Evolutionary conservation across 1,284 basidiomycete genomes (phyloP), one percentile per base, ranked within the genome.

Genomic region (Inonotus hispidus): DNA sequence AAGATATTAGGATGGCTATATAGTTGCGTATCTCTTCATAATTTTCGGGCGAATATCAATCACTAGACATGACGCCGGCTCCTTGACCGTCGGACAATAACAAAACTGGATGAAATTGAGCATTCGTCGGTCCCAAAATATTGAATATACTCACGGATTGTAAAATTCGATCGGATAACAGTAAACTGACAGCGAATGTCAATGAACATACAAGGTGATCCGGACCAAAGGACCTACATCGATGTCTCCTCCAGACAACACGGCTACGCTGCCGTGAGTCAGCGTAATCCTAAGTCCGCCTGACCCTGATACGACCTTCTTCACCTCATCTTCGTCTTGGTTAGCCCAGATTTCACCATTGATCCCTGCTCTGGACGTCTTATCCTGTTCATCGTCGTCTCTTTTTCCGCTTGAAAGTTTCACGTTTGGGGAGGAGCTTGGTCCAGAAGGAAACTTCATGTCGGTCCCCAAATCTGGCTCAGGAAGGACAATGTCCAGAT

Each of bases 401-500:
- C 32, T 8, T 8, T 32, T 52, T 11, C 6, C 47, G 14, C 10
- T 27, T 25, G 16, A 49, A 6, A n/a, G 16, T 1, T 16, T 7
- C 32, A 23, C 43, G 45, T 35, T 50, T 56, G 19, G 38, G 16
- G 16, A 8, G 29, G 8, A 35, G 8, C 21, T 45, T 32, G 29
- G 37, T 35, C 41, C 56, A 14, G 59, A 49, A 3, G 39, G 10
- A 25, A 19, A 25, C 32, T 27, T 61, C 41, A 49, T 19, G 25
- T 39, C 21, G 27, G 3, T 14, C 19, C 3, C 23, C 23, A 38
- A 8, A 2, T n/a, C 60, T 4, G 46, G 27, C 19, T 47, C 25
- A 13, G 58, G n/a, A 16, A 60, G 54, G 25, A 60, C 25, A 7
- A 63, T 23, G 10, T 59, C 53, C 13, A 63, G n/a, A 37, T 63